These are phyloP conservation scores for Fistulifera pelliculosa DNA, from an alignment of 108 stramenopile species.

Conservation along the genomic window DNA sequence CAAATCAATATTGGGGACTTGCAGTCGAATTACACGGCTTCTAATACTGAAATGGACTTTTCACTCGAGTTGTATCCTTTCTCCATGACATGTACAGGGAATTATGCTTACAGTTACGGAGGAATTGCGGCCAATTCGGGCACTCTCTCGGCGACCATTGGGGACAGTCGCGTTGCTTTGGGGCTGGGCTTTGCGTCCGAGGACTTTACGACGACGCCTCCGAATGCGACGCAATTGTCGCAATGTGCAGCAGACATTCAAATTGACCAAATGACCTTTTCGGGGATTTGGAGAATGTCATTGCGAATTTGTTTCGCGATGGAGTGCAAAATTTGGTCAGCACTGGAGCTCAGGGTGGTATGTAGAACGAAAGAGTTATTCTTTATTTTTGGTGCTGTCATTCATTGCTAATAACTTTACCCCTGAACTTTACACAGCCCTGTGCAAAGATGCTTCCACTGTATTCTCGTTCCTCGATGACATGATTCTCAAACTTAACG, in stretches of 20 bases:
- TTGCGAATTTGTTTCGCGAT: too few species aligned
- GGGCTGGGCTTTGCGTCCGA: not conserved
- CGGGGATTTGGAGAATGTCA: not conserved
- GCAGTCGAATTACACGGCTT: not conserved
- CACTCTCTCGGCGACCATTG: not conserved
- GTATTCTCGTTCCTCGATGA: too few species aligned
- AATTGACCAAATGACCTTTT: conserved; percentile 1
- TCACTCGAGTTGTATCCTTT: not conserved
- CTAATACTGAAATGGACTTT: not conserved
- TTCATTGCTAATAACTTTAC: too few species aligned
- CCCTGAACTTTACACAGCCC: too few species aligned
- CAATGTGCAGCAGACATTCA: not conserved
- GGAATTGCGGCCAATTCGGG: not conserved
- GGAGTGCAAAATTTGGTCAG: too few species aligned
- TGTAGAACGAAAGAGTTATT: too few species aligned
- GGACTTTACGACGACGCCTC: not conserved
- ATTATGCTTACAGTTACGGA: not conserved
- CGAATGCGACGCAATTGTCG: conserved; percentile 1
- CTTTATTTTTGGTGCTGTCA: too few species aligned
- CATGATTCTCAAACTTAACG: too few species aligned
- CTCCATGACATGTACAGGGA: not conserved
- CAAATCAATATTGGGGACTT: not conserved
- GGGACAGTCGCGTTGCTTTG: too few species aligned
- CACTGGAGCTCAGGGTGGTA: too few species aligned
- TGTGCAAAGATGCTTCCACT: too few species aligned